These are phyloP conservation scores for Pleurotus giganteus DNA, from an alignment of 768 basidiomycete species.

Conservation along the genomic window DNA sequence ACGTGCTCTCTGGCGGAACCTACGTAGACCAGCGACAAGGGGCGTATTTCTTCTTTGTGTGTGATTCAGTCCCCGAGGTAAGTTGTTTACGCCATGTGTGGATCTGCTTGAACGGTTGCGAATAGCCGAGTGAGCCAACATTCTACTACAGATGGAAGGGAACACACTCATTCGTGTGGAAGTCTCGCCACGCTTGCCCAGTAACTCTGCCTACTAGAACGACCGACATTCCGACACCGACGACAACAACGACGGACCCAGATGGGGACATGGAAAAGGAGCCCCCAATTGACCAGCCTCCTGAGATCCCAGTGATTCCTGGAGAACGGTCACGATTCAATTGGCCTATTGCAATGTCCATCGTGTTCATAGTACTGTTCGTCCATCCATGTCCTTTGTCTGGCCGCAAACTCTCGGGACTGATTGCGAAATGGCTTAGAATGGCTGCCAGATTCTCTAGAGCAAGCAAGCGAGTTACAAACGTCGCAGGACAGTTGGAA, in stretches of 20 bases:
- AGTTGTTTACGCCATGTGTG: no score
- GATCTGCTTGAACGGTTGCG: not conserved
- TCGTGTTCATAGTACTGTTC: no score
- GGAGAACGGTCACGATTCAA: no score
- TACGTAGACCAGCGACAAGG: not conserved
- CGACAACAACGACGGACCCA: not conserved
- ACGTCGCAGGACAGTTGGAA: not conserved
- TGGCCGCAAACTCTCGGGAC: no score
- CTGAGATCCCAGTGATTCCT: no score
- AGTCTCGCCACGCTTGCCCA: conserved; percentile 1
- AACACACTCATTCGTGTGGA: not conserved
- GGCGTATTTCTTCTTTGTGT: not conserved
- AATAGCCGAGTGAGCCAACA: not conserved
- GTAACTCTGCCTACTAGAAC: not conserved
- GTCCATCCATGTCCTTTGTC: no score
- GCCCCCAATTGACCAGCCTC: not conserved
- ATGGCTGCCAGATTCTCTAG: no score
- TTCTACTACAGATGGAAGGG: conserved; percentile 3
- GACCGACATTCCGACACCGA: not conserved
- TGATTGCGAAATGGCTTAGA: no score
- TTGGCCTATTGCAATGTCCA: no score
- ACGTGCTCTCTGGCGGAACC: not conserved
- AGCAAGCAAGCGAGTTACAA: no score
- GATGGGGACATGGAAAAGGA: not conserved
- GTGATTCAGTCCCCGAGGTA: not conserved